Percentiles rank a stretch among this genome's conserved stretches.
Conservation (phyloP, 306 rosid species). For the Leucaena leucocephala region DNA sequence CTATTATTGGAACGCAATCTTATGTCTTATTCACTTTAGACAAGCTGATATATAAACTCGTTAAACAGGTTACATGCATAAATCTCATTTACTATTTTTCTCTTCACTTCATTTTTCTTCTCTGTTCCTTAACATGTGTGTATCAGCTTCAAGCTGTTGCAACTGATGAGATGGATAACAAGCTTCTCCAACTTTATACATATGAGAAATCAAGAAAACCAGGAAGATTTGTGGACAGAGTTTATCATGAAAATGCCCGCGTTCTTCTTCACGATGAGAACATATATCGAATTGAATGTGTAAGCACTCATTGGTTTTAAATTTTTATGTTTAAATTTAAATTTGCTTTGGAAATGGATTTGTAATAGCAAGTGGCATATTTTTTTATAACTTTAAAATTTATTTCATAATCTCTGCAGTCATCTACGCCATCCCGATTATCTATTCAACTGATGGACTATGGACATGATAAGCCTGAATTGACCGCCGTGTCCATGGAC, state of each 20-base stretch:
- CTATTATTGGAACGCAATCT: slow-evolving; percentile 94
- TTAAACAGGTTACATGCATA: slow-evolving; percentile 74
- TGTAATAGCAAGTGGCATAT: not conserved
- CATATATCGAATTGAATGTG: slow-evolving; percentile 88
- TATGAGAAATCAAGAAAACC: slow-evolving; percentile 88
- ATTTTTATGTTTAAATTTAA: slow-evolving; percentile 10
- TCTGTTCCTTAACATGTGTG: slow-evolving; percentile 31
- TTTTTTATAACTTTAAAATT: slow-evolving; percentile 4
- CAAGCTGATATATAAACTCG: slow-evolving; percentile 93
- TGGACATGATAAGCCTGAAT: slow-evolving; percentile 92
- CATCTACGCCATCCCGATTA: slow-evolving; percentile 63
- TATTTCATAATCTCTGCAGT: slow-evolving; percentile 49
- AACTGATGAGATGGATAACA: slow-evolving; percentile 91
- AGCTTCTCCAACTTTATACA: slow-evolving; percentile 87
- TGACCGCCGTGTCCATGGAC: slow-evolving; percentile 93
- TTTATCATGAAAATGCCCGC: slow-evolving; percentile 95
- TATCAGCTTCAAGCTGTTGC: slow-evolving; percentile 91
- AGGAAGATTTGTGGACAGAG: slow-evolving; percentile 78
- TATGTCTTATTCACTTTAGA: slow-evolving; percentile 92
- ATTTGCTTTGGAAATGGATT: slow-evolving; percentile 25
- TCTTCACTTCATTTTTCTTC: slow-evolving; percentile 25
- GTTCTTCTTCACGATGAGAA: slow-evolving; percentile 95
- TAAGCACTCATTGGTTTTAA: slow-evolving; percentile 48
- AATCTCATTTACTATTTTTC: slow-evolving; percentile 7
- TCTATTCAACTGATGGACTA: slow-evolving; percentile 94